Evolutionary conservation across 2,329 filamentous ascomycete species (phyloP).

Genomic region (Sordariomycetes sp.): DNA sequence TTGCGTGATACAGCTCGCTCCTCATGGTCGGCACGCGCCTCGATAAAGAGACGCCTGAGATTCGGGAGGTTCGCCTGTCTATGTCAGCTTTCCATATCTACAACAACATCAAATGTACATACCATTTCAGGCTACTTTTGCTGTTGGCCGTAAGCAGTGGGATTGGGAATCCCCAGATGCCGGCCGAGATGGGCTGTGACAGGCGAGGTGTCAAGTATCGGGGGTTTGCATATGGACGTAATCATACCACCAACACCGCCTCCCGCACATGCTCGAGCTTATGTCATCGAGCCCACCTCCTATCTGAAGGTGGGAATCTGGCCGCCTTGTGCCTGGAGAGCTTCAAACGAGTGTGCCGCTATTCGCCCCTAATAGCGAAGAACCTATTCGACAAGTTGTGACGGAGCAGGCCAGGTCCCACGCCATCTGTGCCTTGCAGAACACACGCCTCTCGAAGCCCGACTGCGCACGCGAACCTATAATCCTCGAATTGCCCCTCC

Average conservation of each 20-base stretch:
- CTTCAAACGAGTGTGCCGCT: background rate
- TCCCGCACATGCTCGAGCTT: background rate
- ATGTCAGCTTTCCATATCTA: background rate
- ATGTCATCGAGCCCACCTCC: background rate
- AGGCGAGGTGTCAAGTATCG: too few species aligned
- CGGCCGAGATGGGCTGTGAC: too few species aligned
- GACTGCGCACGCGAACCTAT: background rate
- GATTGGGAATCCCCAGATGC: background rate
- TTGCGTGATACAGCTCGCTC: conserved; percentile 90
- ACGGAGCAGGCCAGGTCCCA: background rate
- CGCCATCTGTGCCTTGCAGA: background rate
- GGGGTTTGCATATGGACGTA: too few species aligned
- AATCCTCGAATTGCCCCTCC: background rate
- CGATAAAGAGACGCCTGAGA: conserved; percentile 89
- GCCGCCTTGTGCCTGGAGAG: background rate
- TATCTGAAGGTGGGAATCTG: background rate
- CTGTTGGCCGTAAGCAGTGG: background rate
- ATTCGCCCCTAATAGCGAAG: background rate
- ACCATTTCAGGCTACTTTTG: background rate
- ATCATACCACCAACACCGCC: too few species aligned
- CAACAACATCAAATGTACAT: background rate
- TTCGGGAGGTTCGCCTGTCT: conserved; percentile 73
- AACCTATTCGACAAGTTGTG: background rate
- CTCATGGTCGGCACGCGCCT: conserved; percentile 84
- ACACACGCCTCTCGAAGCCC: background rate